phyloP scores from a whole-genome alignment of 2,329 filamentous ascomycete genomes.

The Fusarium nurragi region DNA sequence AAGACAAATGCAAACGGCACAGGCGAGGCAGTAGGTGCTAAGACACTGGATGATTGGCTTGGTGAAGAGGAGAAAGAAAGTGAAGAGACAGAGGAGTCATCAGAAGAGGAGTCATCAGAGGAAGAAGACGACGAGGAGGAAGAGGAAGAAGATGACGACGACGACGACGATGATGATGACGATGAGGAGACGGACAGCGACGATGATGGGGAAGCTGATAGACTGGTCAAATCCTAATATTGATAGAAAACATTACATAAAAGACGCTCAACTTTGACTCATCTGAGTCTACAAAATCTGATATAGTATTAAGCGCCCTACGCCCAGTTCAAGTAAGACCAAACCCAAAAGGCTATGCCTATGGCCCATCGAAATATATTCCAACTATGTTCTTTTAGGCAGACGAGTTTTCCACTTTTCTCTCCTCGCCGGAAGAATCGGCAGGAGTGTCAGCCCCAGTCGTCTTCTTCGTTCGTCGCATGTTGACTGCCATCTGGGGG shows the following conservation, averaged over 20 bases:
- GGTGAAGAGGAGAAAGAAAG: constrained; percentile 74
- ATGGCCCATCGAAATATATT: not conserved
- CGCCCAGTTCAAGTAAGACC: constrained; percentile 1
- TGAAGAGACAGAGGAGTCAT: constrained; percentile 63
- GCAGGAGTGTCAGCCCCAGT: constrained; percentile 39
- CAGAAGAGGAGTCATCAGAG: constrained; percentile 58
- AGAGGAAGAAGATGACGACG: constrained; percentile 58
- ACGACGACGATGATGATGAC: constrained; percentile 59
- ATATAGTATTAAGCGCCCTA: not conserved
- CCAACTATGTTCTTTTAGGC: constrained; percentile 17
- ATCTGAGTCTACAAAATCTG: constrained; percentile 20
- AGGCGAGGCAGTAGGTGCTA: constrained; percentile 67
- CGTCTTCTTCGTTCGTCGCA: constrained; percentile 34
- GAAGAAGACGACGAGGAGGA: constrained; percentile 62
- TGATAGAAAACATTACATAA: constrained; percentile 31
- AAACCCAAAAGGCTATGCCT: not conserved
- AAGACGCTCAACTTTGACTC: constrained; percentile 12
- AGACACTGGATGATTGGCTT: constrained; percentile 93
- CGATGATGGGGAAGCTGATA: constrained; percentile 57
- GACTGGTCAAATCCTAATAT: constrained; percentile 53
- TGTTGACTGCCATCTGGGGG: constrained; percentile 59
- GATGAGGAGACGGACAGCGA: constrained; percentile 61
- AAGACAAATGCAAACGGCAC: constrained; percentile 65
- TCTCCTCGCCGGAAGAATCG: constrained; percentile 46
- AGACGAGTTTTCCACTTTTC: constrained; percentile 25